These are phyloP conservation scores for Boechera retrofracta DNA, from an alignment of 345 rosid genomes.

Conservation along the genomic window DNA sequence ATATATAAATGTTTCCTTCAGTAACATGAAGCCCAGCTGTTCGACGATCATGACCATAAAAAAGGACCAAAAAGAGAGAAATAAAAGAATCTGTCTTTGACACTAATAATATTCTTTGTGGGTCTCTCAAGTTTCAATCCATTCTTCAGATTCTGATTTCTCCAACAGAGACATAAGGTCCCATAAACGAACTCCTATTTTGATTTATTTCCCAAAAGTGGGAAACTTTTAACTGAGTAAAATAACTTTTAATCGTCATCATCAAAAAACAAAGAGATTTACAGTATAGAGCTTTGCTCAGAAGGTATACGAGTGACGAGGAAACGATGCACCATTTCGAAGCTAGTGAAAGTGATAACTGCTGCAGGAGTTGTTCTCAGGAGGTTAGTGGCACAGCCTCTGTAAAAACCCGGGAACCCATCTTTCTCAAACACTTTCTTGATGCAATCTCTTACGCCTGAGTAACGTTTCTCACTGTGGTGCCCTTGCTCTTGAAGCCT, in stretches of 20 bases:
- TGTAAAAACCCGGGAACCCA: slow-evolving; percentile 79
- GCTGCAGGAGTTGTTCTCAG: slow-evolving; percentile 91
- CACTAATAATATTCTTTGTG: neutral
- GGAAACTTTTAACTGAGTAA: slow-evolving; percentile 25
- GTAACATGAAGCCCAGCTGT: slow-evolving; percentile 36
- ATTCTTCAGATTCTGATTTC: slow-evolving; percentile 16
- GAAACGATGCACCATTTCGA: slow-evolving; percentile 87
- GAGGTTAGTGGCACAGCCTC: slow-evolving; percentile 92
- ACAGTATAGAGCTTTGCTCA: slow-evolving; percentile 52
- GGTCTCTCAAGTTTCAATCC: slow-evolving; percentile 29
- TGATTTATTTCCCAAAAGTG: slow-evolving; percentile 16
- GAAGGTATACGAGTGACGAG: slow-evolving; percentile 62
- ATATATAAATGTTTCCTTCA: neutral
- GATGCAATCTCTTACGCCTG: slow-evolving; percentile 72
- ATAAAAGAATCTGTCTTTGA: neutral
- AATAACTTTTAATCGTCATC: slow-evolving; percentile 36
- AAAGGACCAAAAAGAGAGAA: neutral
- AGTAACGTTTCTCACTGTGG: slow-evolving; percentile 74
- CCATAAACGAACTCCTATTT: neutral
- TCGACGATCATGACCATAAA: slow-evolving; percentile 21
- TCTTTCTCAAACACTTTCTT: slow-evolving; percentile 72
- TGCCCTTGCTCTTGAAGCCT: slow-evolving; percentile 94
- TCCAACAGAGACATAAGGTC: slow-evolving; percentile 1
- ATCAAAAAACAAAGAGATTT: neutral
- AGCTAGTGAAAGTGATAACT: slow-evolving; percentile 93